A percentile compares a stretch with the other conserved stretches of the same genome.
Conservation (phyloP, 495 filamentous ascomycete genomes). For the Hypomontagnella monticulosa region DNA sequence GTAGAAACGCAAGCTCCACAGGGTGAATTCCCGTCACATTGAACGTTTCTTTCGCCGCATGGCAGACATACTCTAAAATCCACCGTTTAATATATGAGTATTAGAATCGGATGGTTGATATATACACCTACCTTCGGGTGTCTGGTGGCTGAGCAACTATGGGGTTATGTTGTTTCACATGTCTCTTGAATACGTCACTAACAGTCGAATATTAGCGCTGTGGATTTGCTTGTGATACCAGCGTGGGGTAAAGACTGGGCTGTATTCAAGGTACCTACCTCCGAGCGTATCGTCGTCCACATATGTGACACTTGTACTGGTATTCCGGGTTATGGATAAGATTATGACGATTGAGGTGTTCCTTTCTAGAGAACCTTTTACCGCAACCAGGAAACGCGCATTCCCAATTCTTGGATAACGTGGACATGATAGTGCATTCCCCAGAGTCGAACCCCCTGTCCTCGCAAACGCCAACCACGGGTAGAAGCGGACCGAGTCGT, state of each 20-base stretch:
- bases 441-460: neutral
- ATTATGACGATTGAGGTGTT: slow-evolving; percentile 37
- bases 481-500: neutral
- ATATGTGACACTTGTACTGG: slow-evolving; percentile 38
- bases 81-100: slow-evolving; percentile 12
- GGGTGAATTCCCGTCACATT: slow-evolving; percentile 41
- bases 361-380: slow-evolving; percentile 37
- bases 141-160: neutral
- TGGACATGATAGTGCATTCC: slow-evolving; percentile 24
- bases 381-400: slow-evolving; percentile 33
- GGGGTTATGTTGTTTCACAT: slow-evolving; percentile 43
- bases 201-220: slow-evolving; percentile 3
- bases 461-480: slow-evolving; percentile 1
- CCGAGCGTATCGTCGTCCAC: slow-evolving; percentile 34
- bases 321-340: slow-evolving; percentile 28
- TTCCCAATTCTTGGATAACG: slow-evolving; percentile 19
- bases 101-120: neutral
- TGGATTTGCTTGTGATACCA: neutral
- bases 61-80: slow-evolving; percentile 33
- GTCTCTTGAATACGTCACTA: slow-evolving; percentile 45
- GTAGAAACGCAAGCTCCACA: slow-evolving; percentile 40
- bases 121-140: neutral
- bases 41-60: slow-evolving; percentile 38
- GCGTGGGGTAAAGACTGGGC: neutral
- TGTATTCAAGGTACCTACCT: slow-evolving; percentile 12